Base-by-base conservation (phyloP, 202 grass and related monocot species). In the Zoysia matrella region DNA sequence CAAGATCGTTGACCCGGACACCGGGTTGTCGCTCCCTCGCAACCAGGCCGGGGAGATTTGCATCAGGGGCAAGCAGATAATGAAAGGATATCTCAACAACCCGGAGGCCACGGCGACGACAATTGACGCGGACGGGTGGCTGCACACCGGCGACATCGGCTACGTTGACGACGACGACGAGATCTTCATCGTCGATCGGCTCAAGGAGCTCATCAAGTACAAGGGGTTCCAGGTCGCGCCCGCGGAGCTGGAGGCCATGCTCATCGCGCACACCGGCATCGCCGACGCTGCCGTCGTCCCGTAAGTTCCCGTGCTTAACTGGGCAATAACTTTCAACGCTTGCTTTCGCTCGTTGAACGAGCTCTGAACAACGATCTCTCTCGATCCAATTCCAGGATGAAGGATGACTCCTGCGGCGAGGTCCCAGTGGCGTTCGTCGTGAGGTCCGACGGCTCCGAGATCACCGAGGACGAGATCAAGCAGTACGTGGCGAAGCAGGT, bases 151-250 rank as follows among this genome's bases (percentile, higher is more conserved):
- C 22, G 22, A 22, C 81, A 48, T 91, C 39, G 89, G 89, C 2
- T 85, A 72, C 49, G 82, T 91, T 44, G 86, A 92, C 47, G 86
- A 80, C 44, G 90, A 89, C 70, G 83, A 92, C 63, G 86, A 88
- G 22, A 86, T 92, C 86, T 88, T 89, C 79, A 89, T 92, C 56
- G 86, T 89, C 6, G 90, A 92, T 67, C 43, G 86, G 44, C 90
- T 92, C 49, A 92, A 92, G 83, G 90, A 92, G 83, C 83, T 92
- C 79, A 92, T 92, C 90, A 92, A 92, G 75, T 89, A 89, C 86
- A 92, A 89, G 75, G 86, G 90, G 3, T 92, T 83, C 86, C 90
- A 92, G 50, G 86, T 92, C 2, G 90, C 90, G 13, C 90, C 90
- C 14, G 86, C 90, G 0, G 86, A 92, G 76, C 90, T 92, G 30